Base-by-base conservation (phyloP, 352 stramenopile species). In the Phytophthora megakarya region DNA sequence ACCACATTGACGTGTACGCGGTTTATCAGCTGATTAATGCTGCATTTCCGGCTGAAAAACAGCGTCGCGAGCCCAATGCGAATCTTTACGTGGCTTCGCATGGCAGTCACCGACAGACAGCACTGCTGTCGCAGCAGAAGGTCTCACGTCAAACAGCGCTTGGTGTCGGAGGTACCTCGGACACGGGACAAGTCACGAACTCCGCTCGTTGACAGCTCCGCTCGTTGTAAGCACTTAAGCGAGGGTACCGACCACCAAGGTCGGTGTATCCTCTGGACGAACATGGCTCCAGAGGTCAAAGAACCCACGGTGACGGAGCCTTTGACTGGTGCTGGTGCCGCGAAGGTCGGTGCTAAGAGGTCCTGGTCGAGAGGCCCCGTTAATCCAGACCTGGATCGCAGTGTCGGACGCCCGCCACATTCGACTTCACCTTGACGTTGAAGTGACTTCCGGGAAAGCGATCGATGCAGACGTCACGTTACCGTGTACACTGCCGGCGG, bases 401-500 rank as follows among this genome's bases (percentile, higher is more conserved):
- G n/a, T n/a, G n/a, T n/a, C n/a, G n/a, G n/a, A 2, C 10, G 8
- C 21, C 28, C 5, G 6, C 53, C 42, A 30, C 42, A n/a, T 19
- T 65, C 47, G 28, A 51, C 60, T 62, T 38, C 19, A 70, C 48
- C 60, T 62, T 39, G 25, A 70, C 56, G 49, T 61, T 71, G 56
- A 67, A 71, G 50, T 59, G 49, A 18, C 38, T 43, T 26, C 9
- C n/a, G 19, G 11, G 13, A 30, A 19, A 46, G 11, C 21, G 12
- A 51, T 45, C 39, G 40, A n/a, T n/a, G n/a, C n/a, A n/a, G n/a
- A n/a, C n/a, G n/a, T n/a, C n/a, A n/a, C n/a, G n/a, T n/a, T n/a
- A n/a, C n/a, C n/a, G n/a, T n/a, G n/a, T n/a, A n/a, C n/a, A n/a
- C n/a, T n/a, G n/a, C n/a, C n/a, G n/a, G n/a, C n/a, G n/a, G n/a